Conservation (phyloP, 2,329 filamentous ascomycete species). For the Apiospora sp. region DNA sequence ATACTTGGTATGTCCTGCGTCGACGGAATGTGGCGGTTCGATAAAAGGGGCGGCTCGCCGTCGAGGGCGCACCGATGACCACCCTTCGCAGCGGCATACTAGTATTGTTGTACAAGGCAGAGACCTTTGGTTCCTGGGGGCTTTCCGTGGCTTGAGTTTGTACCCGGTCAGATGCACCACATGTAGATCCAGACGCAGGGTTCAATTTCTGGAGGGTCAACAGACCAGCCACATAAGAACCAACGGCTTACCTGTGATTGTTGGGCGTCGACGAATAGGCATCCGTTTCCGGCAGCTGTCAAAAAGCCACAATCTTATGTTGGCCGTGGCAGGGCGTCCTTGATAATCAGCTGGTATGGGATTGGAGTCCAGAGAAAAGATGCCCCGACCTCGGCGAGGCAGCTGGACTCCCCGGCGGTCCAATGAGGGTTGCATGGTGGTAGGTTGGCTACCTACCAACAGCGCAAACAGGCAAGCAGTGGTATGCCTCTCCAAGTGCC, state of each 20-base stretch:
- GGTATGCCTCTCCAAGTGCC: not conserved
- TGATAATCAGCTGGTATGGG: not conserved
- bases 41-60: conserved; percentile 10
- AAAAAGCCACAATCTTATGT: not conserved
- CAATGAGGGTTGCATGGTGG: not conserved
- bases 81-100: not conserved
- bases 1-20: not conserved
- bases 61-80: conserved; percentile 3
- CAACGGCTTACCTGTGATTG: not conserved
- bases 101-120: not conserved
- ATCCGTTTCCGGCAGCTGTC: not conserved
- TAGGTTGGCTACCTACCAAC: not conserved
- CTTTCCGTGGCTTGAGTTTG: not conserved
- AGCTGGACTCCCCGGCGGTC: conserved; percentile 4
- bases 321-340: not conserved
- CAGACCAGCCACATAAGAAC: not conserved
- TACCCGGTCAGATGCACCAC: conserved; percentile 1
- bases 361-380: not conserved
- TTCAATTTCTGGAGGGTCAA: not conserved
- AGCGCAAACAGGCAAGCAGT: not conserved
- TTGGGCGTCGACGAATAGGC: not conserved
- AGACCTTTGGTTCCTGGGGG: not conserved
- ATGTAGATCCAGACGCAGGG: not conserved
- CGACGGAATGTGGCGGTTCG: not conserved
- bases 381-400: not conserved